phyloP scores from a whole-genome alignment of 257 asterid genomes.

The Nicotiana attenuata region DNA sequence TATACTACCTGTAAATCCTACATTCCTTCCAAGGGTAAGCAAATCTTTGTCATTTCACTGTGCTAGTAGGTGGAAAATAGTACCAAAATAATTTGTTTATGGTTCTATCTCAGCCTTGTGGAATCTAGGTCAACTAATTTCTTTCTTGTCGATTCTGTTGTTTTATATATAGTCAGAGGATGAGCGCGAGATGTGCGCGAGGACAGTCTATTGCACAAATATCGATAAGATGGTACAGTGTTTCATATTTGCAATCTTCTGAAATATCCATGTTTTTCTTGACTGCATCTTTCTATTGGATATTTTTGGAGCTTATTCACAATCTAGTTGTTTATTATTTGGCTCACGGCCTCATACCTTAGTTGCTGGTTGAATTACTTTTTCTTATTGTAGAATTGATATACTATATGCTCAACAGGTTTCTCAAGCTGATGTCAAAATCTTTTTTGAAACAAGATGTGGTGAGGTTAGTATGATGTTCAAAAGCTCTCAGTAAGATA shows the following conservation, averaged over 20 bases:
- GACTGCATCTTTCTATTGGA: not conserved
- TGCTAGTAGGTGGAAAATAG: not conserved
- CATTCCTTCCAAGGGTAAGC: slow-evolving; percentile 89
- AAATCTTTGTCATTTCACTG: not conserved
- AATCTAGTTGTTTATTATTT: not conserved
- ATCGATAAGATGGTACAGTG: slow-evolving; percentile 73
- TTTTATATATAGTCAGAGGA: slow-evolving; percentile 59
- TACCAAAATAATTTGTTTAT: not conserved
- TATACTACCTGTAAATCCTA: slow-evolving; percentile 93
- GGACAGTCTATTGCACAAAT: slow-evolving; percentile 97
- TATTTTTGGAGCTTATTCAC: not conserved
- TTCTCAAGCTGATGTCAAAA: slow-evolving; percentile 76
- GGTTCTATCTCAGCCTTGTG: not conserved
- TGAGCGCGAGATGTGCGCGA: slow-evolving; percentile 96
- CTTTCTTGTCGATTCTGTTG: not conserved
- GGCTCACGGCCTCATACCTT: not conserved
- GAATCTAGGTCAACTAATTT: not conserved
- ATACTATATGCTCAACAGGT: slow-evolving; percentile 35
- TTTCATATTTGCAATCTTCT: not conserved
- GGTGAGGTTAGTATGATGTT: slow-evolving; percentile 58
- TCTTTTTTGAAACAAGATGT: slow-evolving; percentile 77
- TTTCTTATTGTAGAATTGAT: not conserved
- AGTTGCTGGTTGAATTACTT: not conserved
- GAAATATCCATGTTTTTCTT: not conserved
- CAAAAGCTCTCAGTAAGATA: not conserved